phyloP scores from a whole-genome alignment of 1,284 basidiomycete genomes.

The Ganoderma lucidum region DNA sequence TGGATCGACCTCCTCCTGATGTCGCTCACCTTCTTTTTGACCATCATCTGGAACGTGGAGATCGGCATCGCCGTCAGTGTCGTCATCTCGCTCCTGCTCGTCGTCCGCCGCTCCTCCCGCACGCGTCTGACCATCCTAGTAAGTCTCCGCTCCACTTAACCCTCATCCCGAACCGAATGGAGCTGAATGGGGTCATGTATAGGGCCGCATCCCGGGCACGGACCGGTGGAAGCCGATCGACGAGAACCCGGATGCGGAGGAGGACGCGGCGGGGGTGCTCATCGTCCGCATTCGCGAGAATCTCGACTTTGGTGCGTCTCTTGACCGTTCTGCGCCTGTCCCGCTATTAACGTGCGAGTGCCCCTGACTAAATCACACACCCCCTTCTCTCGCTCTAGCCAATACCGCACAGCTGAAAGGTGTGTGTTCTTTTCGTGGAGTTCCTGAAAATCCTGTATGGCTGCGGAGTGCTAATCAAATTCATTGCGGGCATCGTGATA shows the following conservation, averaged over 20 bases:
- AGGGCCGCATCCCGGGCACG: conserved; percentile 85
- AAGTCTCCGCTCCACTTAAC: conserved; percentile 26
- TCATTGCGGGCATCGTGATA: not conserved
- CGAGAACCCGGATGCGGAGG: conserved; percentile 79
- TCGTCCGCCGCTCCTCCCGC: conserved; percentile 87
- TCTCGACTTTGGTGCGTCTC: conserved; percentile 75
- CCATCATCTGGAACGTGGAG: conserved; percentile 79
- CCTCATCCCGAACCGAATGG: not conserved
- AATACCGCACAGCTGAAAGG: conserved; percentile 92
- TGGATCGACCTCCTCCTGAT: conserved; percentile 89
- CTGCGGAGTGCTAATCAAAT: not conserved
- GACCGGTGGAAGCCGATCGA: conserved; percentile 84
- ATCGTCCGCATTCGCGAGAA: conserved; percentile 86
- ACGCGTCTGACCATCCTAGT: conserved; percentile 77
- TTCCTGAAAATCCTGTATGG: not conserved
- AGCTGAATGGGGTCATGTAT: not conserved
- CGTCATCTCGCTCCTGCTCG: conserved; percentile 82
- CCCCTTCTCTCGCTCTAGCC: conserved; percentile 50
- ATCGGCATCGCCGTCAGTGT: conserved; percentile 88
- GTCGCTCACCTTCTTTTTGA: conserved; percentile 84
- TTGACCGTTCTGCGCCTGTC: not conserved
- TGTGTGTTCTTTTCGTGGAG: conserved; percentile 35
- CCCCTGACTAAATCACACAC: conserved; percentile 10
- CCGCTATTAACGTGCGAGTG: not conserved
- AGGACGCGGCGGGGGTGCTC: conserved; percentile 80